Evolutionary conservation across 1,139 yeast genomes (phyloP), one percentile per base, ranked within the genome.

Genomic region (Nakaseomyces sp.): DNA sequence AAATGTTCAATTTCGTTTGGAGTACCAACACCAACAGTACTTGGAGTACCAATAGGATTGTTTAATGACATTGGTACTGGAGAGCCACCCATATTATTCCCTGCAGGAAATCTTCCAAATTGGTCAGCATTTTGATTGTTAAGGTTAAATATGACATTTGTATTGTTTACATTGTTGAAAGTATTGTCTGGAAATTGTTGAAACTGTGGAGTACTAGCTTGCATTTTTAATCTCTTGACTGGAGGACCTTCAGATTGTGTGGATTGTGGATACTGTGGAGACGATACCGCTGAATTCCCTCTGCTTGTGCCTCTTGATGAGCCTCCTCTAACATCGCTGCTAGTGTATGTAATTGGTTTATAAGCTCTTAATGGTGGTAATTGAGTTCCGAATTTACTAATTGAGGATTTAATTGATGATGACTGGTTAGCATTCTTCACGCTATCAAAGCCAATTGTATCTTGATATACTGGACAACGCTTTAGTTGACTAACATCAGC

Each of bases 401-500:
- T 24, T 7, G 26, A 29, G 7, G 40, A 24, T 17, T 19, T 19
- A 22, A 13, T 13, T 9, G 26, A 13, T 8, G 35, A 3, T 25
- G n/a, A 8, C 9, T 42, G 37, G n/a, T 39, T 38, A 38, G 28
- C 26, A 31, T 32, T 47, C 24, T 17, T 19, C 20, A 10, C 12
- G 16, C 26, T 52, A 26, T 55, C 47, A 40, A 57, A 60, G 12
- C 64, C 65, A 25, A 61, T 47, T 2, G 64, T 61, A 50, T 61
- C 65, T 46, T 61, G 65, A 44, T 59, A 61, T 25, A 61, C 65
- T 3, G 65, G 65, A 45, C 65, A 61, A 44, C 60, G 56, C 20
- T 56, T 54, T 16, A 61, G 44, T 47, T 59, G 63, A 19, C 60
- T 64, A 5, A 57, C 61, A 33, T 54, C 57, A 10, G 59, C 61